A percentile compares a stretch with the other conserved stretches of the same genome.
Evolutionary conservation across 768 basidiomycete genomes (phyloP).

Genomic region (Hypholoma fasciculare): DNA sequence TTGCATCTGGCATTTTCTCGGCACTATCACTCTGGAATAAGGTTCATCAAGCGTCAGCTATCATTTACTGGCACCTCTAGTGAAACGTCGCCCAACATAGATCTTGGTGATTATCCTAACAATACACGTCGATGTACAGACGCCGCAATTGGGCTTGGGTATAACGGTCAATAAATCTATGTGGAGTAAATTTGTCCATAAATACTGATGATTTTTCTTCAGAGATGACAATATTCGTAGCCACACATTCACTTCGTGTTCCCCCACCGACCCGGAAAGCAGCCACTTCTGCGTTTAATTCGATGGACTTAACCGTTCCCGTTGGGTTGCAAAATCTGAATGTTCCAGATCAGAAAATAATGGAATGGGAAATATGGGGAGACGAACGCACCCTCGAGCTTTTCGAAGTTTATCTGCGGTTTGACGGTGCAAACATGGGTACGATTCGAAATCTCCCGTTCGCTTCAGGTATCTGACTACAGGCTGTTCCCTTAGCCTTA

Average conservation of each 20-base stretch:
- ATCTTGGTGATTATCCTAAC: conserved; percentile 34
- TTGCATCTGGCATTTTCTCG: conserved; percentile 57
- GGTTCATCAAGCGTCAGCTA: conserved; percentile 50
- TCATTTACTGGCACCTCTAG: conserved; percentile 34
- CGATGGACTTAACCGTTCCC: conserved; percentile 44
- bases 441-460: neutral
- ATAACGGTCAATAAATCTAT: conserved; percentile 45
- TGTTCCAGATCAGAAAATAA: conserved; percentile 25
- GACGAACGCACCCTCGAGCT: conserved; percentile 63
- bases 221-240: conserved; percentile 63
- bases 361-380: conserved; percentile 56
- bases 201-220: conserved; percentile 5
- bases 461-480: neutral
- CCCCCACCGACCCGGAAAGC: conserved; percentile 34
- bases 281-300: conserved; percentile 26
- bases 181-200: neutral
- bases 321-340: conserved; percentile 29
- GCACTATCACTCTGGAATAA: conserved; percentile 41
- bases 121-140: conserved; percentile 42
- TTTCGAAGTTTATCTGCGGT: conserved; percentile 56
- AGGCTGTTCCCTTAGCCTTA: neutral
- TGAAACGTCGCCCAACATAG: conserved; percentile 26
- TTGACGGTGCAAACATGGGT: conserved; percentile 47
- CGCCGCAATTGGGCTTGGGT: conserved; percentile 61
- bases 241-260: conserved; percentile 56